Conservation (phyloP, 805 yeast genomes). For the Cyberlindnera suaveolens region DNA sequence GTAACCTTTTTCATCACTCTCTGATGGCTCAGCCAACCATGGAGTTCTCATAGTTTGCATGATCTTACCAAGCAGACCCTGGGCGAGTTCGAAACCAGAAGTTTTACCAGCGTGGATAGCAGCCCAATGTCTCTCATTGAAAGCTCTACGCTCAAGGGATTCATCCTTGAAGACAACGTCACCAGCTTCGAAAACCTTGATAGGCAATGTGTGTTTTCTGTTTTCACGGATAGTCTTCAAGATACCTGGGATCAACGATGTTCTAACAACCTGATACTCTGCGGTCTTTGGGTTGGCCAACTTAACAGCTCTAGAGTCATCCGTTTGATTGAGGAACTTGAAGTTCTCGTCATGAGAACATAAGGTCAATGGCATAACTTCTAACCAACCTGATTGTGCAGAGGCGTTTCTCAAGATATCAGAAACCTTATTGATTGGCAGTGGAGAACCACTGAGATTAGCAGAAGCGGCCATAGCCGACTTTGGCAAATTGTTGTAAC, state of each 20-base stretch:
- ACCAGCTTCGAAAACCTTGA: slow-evolving; percentile 91
- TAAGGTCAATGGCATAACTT: slow-evolving; percentile 90
- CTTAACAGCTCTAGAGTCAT: slow-evolving; percentile 79
- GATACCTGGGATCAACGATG: slow-evolving; percentile 88
- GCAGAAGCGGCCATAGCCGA: slow-evolving; percentile 74
- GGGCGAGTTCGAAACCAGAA: slow-evolving; percentile 90
- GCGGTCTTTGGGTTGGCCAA: slow-evolving; percentile 94
- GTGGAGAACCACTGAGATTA: slow-evolving; percentile 73
- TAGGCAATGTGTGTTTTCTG: slow-evolving; percentile 91
- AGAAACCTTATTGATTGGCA: slow-evolving; percentile 84
- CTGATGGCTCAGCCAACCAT: slow-evolving; percentile 54
- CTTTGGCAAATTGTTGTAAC: slow-evolving; percentile 81
- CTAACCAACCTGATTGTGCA: slow-evolving; percentile 93
- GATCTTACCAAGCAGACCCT: slow-evolving; percentile 89
- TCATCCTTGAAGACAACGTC: slow-evolving; percentile 87
- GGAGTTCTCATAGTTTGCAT: slow-evolving; percentile 94
- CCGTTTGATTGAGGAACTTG: slow-evolving; percentile 68
- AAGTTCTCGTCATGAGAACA: slow-evolving; percentile 97
- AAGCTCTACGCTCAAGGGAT: slow-evolving; percentile 78
- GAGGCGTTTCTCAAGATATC: slow-evolving; percentile 89
- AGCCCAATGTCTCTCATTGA: slow-evolving; percentile 90
- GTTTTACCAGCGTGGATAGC: slow-evolving; percentile 93
- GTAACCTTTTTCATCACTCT: slow-evolving; percentile 63
- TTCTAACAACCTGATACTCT: slow-evolving; percentile 97
- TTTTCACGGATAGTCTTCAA: slow-evolving; percentile 94